phyloP scores from a whole-genome alignment of 768 basidiomycete species.

The Lactifluus pinguis region DNA sequence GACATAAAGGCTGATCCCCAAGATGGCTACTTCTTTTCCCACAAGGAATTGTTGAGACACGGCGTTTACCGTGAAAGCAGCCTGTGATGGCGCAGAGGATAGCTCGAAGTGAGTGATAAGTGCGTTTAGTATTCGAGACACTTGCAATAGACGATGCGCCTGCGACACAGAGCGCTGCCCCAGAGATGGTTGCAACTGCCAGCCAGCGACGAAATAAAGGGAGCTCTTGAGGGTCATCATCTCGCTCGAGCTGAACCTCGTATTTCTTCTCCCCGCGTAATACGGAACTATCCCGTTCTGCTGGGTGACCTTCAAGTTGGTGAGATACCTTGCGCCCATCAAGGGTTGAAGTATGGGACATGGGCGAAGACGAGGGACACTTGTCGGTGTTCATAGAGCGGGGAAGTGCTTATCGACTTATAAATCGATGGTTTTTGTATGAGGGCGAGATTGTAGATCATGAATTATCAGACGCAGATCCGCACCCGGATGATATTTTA shows the following conservation, averaged over 20 bases:
- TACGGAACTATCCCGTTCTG: background rate
- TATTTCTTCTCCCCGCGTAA: background rate
- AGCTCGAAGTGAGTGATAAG: background rate
- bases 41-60: constrained; percentile 31
- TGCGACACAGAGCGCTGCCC: background rate
- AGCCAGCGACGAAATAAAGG: constrained; percentile 12
- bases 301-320: no score
- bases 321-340: background rate
- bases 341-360: background rate
- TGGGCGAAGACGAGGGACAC: background rate
- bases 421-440: no score
- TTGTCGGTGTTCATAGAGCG: background rate
- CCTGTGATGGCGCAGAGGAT: constrained; percentile 16
- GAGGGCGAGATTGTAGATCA: no score
- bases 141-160: constrained; percentile 10
- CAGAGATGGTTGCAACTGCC: constrained; percentile 3
- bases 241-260: constrained; percentile 7
- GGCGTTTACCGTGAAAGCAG: constrained; percentile 31
- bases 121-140: background rate
- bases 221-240: constrained; percentile 16
- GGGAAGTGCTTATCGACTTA: background rate
- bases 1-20: constrained; percentile 34
- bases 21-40: constrained; percentile 32
- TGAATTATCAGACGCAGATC: no score
- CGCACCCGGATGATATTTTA: no score